Base-by-base conservation (phyloP, 306 rosid species). In the Myrica gale region DNA sequence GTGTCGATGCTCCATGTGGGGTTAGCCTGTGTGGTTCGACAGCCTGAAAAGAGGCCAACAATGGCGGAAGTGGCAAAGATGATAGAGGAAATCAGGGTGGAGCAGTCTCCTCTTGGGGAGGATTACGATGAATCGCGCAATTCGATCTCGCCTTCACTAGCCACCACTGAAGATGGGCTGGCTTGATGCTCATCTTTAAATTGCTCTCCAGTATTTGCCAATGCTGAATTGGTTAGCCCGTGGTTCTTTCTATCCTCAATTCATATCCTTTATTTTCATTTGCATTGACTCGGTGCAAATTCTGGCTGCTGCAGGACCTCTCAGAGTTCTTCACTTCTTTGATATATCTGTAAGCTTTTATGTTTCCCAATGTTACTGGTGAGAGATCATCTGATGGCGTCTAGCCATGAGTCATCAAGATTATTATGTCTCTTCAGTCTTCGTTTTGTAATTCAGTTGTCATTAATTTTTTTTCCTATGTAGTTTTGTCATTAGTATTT, bases 31-130 rank as follows among this genome's bases (percentile, higher is more conserved):
- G 98, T 88, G 51, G 87, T 65, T 73, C 79, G 81, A 5, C 91
- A 74, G 53, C 89, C 98, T 0, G 98, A 96, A 71, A 96, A 90
- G 86, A 90, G 99, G 91, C 99, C 99, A 19, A 79, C 86, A 17
- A 96, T 96, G 99, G 85, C 56, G 2, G 90, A 92, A 73, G 99
- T 92, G 54, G 85, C 79, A 5, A 95, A 89, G 92, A 86, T 92
- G 99, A 88, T 95, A 57, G 93, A 95, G 78, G 99, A 88, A 7
- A 95, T 95, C 41, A 86, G 99, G 85, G 99, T 95, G 51, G 99
- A 95, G 86, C 96, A 90, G 39, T 95, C 99, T 13, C 97, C 99
- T 32, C 81, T 92, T 0, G 93, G 97, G 0, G 99, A 95, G 75
- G 99, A 95, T 72, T 90, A 89, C 15, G 99, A 95, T 63, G 96